Base-by-base conservation (phyloP, 176 grass and related monocot genomes). In the Puccinellia tenuiflora region DNA sequence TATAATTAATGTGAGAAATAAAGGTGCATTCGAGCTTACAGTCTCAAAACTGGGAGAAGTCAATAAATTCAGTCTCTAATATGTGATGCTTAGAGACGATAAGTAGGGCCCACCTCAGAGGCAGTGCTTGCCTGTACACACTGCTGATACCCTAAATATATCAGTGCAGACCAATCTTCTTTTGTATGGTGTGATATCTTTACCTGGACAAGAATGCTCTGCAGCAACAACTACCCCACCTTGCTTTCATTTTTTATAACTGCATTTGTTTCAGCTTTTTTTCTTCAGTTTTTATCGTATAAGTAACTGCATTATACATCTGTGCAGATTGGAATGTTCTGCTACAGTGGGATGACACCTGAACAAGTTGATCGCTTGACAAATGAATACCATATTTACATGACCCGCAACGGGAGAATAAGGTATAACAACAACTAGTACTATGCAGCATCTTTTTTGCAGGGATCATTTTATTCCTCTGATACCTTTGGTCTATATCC, bases 381-480 rank as follows among this genome's bases (percentile, higher is more conserved):
- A 35, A 92, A 85, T 81, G 93, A 99, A 84, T 95, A 83, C 78
- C 93, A 92, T 80, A 93, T 98, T 81, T 98, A 98, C 83, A 95
- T 98, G 92, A 98, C 96, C 17, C 91, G 96, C 46, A 95, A 98
- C 18, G 96, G 93, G 38, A 88, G 96, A 86, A 96, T 98, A 92
- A 96, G 96, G 96, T 91, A 93, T 10, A 60, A 30, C 16, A 55
- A 25, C 52, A 61, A 13, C 4, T 2, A 73, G 6, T 47, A 71
- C n/a, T 26, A 12, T 25, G 17, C 21, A 5, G 40, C 28, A 43
- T 43, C 17, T 42, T 69, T 18, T 11, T 60, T 60, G n/a, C 34
- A 18, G 64, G 18, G 33, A 68, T 42, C 6, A 16, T 21, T 81
- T 90, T 76, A 1, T 68, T 68, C 8, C 0, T 1, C 9, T 55